Evolutionary conservation across 1,284 basidiomycete species (phyloP).

Genomic region (Chalciporus piperatoides): DNA sequence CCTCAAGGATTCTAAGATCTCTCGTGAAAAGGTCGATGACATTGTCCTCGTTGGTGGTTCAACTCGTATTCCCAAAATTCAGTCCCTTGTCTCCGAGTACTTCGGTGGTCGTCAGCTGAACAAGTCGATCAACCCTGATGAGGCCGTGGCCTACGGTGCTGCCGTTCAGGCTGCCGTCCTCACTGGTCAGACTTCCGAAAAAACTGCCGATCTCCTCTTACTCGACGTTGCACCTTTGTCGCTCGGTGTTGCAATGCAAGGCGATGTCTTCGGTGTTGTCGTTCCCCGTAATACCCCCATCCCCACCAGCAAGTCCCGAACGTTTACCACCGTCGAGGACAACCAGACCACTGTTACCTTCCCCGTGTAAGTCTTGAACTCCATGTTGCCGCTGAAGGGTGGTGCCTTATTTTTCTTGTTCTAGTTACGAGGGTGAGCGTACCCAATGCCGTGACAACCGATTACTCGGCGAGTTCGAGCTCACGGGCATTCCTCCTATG

Average conservation of each 20-base stretch:
- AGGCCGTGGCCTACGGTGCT: conserved; percentile 94
- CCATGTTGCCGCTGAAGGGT: background rate
- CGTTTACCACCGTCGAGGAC: conserved; percentile 97
- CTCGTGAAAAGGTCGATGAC: conserved; percentile 96
- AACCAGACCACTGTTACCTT: conserved; percentile 98
- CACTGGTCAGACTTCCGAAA: conserved; percentile 93
- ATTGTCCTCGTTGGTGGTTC: conserved; percentile 99
- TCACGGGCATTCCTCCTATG: conserved; percentile 95
- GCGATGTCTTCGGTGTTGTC: conserved; percentile 95
- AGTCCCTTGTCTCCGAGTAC: conserved; percentile 96
- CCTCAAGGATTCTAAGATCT: conserved; percentile 97
- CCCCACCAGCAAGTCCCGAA: conserved; percentile 94
- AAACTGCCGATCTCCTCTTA: conserved; percentile 91
- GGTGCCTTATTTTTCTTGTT: conserved; percentile 9
- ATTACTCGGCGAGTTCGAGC: conserved; percentile 96
- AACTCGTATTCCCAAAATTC: conserved; percentile 99
- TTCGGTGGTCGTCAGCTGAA: conserved; percentile 97
- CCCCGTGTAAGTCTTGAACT: conserved; percentile 68
- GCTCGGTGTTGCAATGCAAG: conserved; percentile 98
- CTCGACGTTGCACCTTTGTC: conserved; percentile 96
- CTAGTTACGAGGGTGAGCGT: conserved; percentile 92
- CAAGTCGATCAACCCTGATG: conserved; percentile 98
- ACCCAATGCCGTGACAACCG: conserved; percentile 97
- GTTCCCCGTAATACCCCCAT: conserved; percentile 97
- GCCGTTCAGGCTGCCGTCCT: conserved; percentile 97